These are phyloP conservation scores for Clarireedia hainanense DNA, from an alignment of 2,329 filamentous ascomycete species.

Conservation along the genomic window DNA sequence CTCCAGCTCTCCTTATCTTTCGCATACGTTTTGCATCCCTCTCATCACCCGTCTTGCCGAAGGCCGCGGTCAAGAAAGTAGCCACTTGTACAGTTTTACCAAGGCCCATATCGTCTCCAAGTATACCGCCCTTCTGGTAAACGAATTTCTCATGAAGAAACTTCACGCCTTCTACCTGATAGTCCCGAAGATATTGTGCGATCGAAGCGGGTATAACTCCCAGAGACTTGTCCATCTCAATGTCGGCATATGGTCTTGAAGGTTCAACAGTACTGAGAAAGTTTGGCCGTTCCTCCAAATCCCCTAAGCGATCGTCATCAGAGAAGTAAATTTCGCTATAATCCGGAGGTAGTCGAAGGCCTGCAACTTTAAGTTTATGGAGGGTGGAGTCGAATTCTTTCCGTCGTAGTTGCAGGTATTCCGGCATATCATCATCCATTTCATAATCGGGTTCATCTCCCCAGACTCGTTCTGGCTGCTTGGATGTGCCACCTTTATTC, in stretches of 20 bases:
- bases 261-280: conserved; percentile 56
- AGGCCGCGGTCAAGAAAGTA: conserved; percentile 82
- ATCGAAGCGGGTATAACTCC: conserved; percentile 83
- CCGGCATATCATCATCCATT: conserved; percentile 45
- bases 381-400: conserved; percentile 58
- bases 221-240: conserved; percentile 64
- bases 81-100: conserved; percentile 97
- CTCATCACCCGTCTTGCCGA: conserved; percentile 88
- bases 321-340: conserved; percentile 72
- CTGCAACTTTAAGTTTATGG: conserved; percentile 54
- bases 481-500: conserved; percentile 18
- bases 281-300: conserved; percentile 60
- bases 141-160: conserved; percentile 88
- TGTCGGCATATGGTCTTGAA: conserved; percentile 64
- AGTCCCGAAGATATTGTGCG: conserved; percentile 84
- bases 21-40: conserved; percentile 81
- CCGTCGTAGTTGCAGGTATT: conserved; percentile 64
- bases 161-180: conserved; percentile 76
- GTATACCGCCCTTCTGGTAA: conserved; percentile 72
- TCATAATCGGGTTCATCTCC: conserved; percentile 25
- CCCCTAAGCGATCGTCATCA: conserved; percentile 55
- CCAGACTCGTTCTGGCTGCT: conserved; percentile 19
- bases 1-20: conserved; percentile 60
- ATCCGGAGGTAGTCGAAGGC: conserved; percentile 68
- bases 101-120: conserved; percentile 91